Conservation (phyloP, 768 basidiomycete species). For the Clitopilus hobsonii region DNA sequence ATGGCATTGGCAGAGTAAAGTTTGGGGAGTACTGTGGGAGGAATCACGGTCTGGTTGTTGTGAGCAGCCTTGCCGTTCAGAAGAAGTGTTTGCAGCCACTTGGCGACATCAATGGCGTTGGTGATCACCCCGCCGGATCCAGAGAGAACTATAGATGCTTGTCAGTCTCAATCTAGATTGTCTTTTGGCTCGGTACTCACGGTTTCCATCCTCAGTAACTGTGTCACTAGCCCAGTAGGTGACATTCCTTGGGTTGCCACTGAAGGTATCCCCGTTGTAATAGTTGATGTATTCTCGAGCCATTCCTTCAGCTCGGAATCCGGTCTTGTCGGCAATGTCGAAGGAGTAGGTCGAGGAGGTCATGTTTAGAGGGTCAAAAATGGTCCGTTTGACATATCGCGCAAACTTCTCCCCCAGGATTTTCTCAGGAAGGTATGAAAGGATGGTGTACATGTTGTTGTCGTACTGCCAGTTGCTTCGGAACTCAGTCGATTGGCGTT, state of each 20-base stretch:
- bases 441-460: conserved; percentile 20
- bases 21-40: conserved; percentile 15
- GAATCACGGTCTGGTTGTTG: conserved; percentile 19
- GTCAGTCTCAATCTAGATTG: not conserved
- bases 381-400: conserved; percentile 21
- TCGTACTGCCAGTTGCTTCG: conserved; percentile 21
- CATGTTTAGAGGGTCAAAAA: conserved; percentile 22
- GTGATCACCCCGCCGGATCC: conserved; percentile 25
- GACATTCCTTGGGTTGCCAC: conserved; percentile 14
- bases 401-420: conserved; percentile 15
- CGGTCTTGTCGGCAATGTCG: conserved; percentile 17
- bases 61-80: conserved; percentile 17
- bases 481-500: conserved; percentile 19
- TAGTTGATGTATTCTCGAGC: conserved; percentile 1
- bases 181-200: conserved; percentile 11
- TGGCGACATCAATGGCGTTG: conserved; percentile 21
- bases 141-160: conserved; percentile 11
- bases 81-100: conserved; percentile 24
- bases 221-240: conserved; percentile 15
- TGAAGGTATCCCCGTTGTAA: not conserved
- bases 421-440: conserved; percentile 17
- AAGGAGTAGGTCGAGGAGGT: conserved; percentile 22
- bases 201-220: conserved; percentile 17
- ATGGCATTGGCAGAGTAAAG: conserved; percentile 20
- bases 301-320: conserved; percentile 20